Evolutionary conservation across 495 filamentous ascomycete genomes (phyloP), one percentile per base, ranked within the genome.

Genomic region (Podospora pseudopauciseta): DNA sequence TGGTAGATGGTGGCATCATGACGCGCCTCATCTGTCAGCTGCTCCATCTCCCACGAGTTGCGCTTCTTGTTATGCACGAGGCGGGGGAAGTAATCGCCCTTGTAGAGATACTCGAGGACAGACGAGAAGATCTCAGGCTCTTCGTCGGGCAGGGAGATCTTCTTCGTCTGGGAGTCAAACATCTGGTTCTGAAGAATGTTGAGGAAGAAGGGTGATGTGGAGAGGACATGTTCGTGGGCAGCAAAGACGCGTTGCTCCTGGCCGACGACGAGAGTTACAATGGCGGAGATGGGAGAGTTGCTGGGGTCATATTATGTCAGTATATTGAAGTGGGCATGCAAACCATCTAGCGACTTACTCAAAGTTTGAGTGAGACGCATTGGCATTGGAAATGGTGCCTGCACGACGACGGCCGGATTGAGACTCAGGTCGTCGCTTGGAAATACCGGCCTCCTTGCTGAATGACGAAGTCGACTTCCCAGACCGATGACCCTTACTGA

Each of bases 101-200:
- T 94, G 86, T 97, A 97, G 67, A 97, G 88, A 73, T 90, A 97
- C 76, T 97, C 93, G 62, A 97, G 87, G 19, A 97, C 83, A 20
- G 90, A 92, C 30, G 93, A 95, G 83, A 97, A 91, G 73, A 95
- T 88, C 75, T 96, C 92, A 18, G 94, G 91, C 72, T 92, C 86
- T 78, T 97, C 93, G 65, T 93, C 87, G 4, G 94, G 91, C 28
- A 97, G 88, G 64, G 89, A 81, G 72, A 96, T 88, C 68, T 88
- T 87, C 79, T 91, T 92, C 72, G 83, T 83, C 70, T 84, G 76
- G 4, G 86, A 74, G 68, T 88, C 86, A 76, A 88, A 82, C 80
- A 89, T 90, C 72, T 89, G 84, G 65, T 84, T 83, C 66, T 85
- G 83, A 63, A 86, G 83, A 60, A 87, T 74, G 70, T 83, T 72